Percentiles rank a stretch among this genome's conserved stretches.
Evolutionary conservation across 2,329 filamentous ascomycete genomes (phyloP).

Genomic region (Stemphylium lycopersici): DNA sequence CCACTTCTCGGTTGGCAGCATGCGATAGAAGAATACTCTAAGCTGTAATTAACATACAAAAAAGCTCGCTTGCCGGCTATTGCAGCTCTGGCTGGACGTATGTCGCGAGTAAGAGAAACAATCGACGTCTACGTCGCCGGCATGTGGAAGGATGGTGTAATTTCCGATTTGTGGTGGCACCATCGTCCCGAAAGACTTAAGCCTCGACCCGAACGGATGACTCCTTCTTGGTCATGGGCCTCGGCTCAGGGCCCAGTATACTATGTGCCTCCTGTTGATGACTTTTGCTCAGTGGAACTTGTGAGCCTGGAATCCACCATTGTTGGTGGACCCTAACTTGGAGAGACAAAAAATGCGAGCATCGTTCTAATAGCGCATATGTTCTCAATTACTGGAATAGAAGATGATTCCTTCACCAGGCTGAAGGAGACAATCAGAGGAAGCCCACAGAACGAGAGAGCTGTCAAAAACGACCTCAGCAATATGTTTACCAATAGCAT

Average conservation of each 20-base stretch:
- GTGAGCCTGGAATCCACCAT: background rate
- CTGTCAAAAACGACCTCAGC: no score
- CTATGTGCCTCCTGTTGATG: no score
- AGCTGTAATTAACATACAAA: background rate
- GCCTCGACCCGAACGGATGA: background rate
- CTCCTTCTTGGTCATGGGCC: conserved; percentile 1
- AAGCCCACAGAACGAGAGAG: no score
- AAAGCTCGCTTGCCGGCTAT: background rate
- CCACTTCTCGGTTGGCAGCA: background rate
- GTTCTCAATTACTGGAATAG: background rate
- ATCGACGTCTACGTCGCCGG: background rate
- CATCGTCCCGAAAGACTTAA: rapidly evolving
- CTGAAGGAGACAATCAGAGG: no score
- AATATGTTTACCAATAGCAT: no score
- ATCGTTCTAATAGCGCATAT: background rate
- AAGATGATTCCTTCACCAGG: no score
- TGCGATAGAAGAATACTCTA: background rate
- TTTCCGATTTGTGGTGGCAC: background rate
- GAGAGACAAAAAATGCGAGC: background rate
- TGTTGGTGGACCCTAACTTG: background rate
- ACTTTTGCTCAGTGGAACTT: background rate
- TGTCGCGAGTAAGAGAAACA: rapidly evolving
- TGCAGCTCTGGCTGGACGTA: background rate
- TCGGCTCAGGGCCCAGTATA: background rate
- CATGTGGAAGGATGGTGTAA: background rate